Evolutionary conservation across 225 moss, liverwort and hornwort genomes (phyloP), one percentile per base, ranked within the genome.

Genomic region (Pleurozium schreberi): DNA sequence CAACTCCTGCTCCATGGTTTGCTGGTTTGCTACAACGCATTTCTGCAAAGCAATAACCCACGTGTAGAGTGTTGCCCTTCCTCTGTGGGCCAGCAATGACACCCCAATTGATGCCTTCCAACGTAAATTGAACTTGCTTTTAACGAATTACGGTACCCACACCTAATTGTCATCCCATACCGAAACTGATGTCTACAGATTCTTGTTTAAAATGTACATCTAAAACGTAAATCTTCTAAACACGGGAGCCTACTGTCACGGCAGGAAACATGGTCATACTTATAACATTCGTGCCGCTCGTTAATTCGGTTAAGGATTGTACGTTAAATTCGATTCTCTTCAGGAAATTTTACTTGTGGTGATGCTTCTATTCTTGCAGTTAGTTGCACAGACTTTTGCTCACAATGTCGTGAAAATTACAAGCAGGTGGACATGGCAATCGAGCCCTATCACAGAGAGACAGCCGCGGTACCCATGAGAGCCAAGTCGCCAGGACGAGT

Each of bases 401-500:
- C 42, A 87, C 82, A 30, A 45, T 34, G 30, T 84, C 34, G 15
- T 75, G 86, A 19, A 69, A 42, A 57, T n/a, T n/a, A n/a, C n/a
- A n/a, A 80, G 66, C 43, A 94, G 94, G 90, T 87, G 69, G 90
- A 89, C 64, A 58, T 90, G 88, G 75, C 85, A n/a, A 84, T 80
- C 28, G 90, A 93, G 61, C 40, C 86, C 4, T 89, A 76, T 85
- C 89, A 87, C 67, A 87, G 89, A 88, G 92, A 93, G 14, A 36
- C 75, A 31, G 64, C 84, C 38, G 74, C 90, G 63, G 38, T 90
- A 31, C 90, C 89, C 21, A 25, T 86, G n/a, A 88, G 89, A 62
- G 47, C 88, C 8, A 94, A 93, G 83, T 94, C 92, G 7, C 92
- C 94, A 50, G 84, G 75, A 53, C 89, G 92, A 84, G 85, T 50